Conservation (phyloP, 768 basidiomycete genomes). For the Hygrophoropsis aurantiaca region DNA sequence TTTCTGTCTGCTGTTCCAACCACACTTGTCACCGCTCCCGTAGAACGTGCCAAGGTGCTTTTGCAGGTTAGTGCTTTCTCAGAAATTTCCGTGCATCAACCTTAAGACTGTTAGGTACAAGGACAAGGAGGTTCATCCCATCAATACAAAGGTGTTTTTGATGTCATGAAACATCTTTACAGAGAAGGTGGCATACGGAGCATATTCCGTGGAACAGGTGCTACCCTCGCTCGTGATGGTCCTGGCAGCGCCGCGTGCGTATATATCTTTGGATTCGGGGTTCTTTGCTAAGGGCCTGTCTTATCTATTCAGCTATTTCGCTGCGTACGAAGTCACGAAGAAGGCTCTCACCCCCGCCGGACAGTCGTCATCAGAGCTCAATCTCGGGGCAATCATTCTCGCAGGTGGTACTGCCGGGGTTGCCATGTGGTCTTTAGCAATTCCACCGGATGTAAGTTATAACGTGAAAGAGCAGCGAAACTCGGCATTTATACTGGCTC, state of each 20-base stretch:
- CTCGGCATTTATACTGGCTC: neutral
- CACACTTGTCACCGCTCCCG: constrained; percentile 91
- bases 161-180: constrained; percentile 89
- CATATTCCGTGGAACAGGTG: constrained; percentile 89
- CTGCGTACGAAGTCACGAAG: constrained; percentile 94
- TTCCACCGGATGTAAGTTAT: constrained; percentile 87
- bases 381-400: constrained; percentile 81
- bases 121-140: constrained; percentile 75
- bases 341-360: constrained; percentile 80
- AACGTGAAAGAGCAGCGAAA: too few relatives aligned
- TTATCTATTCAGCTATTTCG: constrained; percentile 76
- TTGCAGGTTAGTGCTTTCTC: constrained; percentile 61
- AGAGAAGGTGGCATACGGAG: constrained; percentile 89
- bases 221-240: constrained; percentile 94
- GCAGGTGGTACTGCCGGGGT: constrained; percentile 95
- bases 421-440: constrained; percentile 97
- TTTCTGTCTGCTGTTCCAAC: constrained; percentile 93
- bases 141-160: constrained; percentile 87
- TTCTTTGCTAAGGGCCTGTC: constrained; percentile 7
- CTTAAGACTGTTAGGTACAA: constrained; percentile 61
- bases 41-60: constrained; percentile 95
- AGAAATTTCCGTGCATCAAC: constrained; percentile 1
- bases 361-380: constrained; percentile 75
- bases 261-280: neutral
- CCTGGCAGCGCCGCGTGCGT: constrained; percentile 95